These are phyloP conservation scores for Ormosia semicastrata DNA, from an alignment of 306 rosid genomes.

Conservation along the genomic window DNA sequence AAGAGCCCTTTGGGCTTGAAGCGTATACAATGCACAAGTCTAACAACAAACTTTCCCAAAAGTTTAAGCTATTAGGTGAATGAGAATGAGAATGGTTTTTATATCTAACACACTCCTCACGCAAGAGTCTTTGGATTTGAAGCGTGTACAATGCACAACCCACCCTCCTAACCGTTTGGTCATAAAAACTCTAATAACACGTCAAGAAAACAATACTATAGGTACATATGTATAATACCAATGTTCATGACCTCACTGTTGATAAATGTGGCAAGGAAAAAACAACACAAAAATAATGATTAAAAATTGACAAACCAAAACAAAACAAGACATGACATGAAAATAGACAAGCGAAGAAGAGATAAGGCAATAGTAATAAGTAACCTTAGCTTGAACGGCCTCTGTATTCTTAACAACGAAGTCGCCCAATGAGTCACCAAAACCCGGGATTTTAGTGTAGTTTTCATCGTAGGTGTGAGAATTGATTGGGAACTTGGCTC, in stretches of 20 bases:
- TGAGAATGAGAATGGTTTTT: too few relatives aligned
- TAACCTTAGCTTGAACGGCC: slow-evolving; percentile 63
- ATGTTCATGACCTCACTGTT: neutral
- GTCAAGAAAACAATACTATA: neutral
- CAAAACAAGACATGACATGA: neutral
- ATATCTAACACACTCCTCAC: too few relatives aligned
- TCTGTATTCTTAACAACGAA: slow-evolving; percentile 61
- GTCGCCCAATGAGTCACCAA: slow-evolving; percentile 52
- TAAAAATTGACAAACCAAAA: neutral
- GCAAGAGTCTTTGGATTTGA: too few relatives aligned
- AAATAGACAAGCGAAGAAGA: neutral
- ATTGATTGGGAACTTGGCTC: slow-evolving; percentile 71
- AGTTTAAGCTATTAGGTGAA: too few relatives aligned
- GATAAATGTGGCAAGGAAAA: neutral
- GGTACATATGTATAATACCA: neutral
- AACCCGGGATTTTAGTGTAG: slow-evolving; percentile 18
- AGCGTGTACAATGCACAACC: too few relatives aligned
- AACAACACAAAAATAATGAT: slow-evolving; percentile 10
- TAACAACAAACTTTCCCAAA: too few relatives aligned
- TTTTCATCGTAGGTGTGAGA: slow-evolving; percentile 45
- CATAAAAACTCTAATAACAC: too few relatives aligned
- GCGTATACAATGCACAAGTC: too few relatives aligned
- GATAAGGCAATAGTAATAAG: neutral
- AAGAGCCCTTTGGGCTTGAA: too few relatives aligned
- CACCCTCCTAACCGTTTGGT: too few relatives aligned